phyloP scores from a whole-genome alignment of 2,329 filamentous ascomycete genomes.

The Venturia aucupariae region DNA sequence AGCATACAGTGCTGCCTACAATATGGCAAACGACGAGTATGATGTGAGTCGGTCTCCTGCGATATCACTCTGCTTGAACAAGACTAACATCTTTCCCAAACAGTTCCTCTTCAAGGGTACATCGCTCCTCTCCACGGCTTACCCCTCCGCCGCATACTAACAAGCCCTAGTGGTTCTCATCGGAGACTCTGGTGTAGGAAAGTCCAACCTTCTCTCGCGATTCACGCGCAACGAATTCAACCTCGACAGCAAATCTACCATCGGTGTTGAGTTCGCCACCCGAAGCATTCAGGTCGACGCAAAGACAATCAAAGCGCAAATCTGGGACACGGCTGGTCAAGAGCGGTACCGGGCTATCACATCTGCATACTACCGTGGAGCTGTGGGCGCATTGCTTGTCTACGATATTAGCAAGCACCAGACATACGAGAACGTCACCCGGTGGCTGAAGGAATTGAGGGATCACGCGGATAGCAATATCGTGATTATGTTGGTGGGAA shows the following conservation, averaged over 20 bases:
- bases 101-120: slow-evolving; percentile 99
- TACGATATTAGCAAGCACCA: slow-evolving; percentile 99
- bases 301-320: slow-evolving; percentile 99
- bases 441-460: slow-evolving; percentile 97
- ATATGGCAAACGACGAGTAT: slow-evolving; percentile 99
- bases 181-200: slow-evolving; percentile 98
- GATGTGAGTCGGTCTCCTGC: slow-evolving; percentile 59
- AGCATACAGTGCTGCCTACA: slow-evolving; percentile 23
- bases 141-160: slow-evolving; percentile 13
- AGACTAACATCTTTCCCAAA: slow-evolving; percentile 24
- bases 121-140: slow-evolving; percentile 11
- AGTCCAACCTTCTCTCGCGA: slow-evolving; percentile 98
- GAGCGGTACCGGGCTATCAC: slow-evolving; percentile 99
- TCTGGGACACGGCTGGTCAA: slow-evolving; percentile 98
- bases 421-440: slow-evolving; percentile 97
- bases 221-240: slow-evolving; percentile 99
- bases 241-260: slow-evolving; percentile 98
- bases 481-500: slow-evolving; percentile 98
- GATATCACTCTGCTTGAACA: slow-evolving; percentile 18
- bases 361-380: slow-evolving; percentile 96
- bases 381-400: slow-evolving; percentile 91
- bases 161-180: slow-evolving; percentile 75
- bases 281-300: slow-evolving; percentile 97
- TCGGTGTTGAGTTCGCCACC: slow-evolving; percentile 98
- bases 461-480: slow-evolving; percentile 98